phyloP scores from a whole-genome alignment of 2,329 filamentous ascomycete genomes.

The Monilinia laxa region DNA sequence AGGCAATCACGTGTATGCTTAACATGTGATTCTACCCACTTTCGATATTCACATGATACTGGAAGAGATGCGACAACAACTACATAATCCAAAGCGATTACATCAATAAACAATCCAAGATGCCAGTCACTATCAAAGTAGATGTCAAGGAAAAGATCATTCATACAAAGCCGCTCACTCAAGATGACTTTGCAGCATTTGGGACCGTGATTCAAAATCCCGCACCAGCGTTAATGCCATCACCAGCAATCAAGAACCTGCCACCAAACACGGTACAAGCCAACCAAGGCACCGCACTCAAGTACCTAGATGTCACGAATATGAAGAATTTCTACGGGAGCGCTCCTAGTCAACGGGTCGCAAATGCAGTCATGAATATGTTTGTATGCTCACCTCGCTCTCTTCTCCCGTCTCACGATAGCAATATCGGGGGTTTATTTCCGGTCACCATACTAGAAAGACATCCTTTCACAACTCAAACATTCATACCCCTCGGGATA shows the following conservation, averaged over 20 bases:
- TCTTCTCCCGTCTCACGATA: constrained; percentile 44
- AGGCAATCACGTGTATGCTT: not conserved
- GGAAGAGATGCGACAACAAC: not conserved
- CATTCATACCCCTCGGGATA: constrained; percentile 75
- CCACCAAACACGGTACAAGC: constrained; percentile 54
- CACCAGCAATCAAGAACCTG: constrained; percentile 40
- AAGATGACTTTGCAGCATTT: constrained; percentile 70
- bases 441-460: constrained; percentile 76
- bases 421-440: constrained; percentile 49
- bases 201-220: constrained; percentile 82
- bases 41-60: constrained; percentile 4
- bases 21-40: not conserved
- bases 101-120: constrained; percentile 19
- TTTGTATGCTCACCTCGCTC: constrained; percentile 77
- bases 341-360: constrained; percentile 57
- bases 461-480: constrained; percentile 92
- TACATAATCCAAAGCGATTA: not conserved
- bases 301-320: constrained; percentile 77
- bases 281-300: constrained; percentile 88
- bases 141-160: constrained; percentile 42
- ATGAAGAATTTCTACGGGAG: constrained; percentile 69
- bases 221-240: constrained; percentile 54
- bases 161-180: constrained; percentile 64
- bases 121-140: constrained; percentile 30
- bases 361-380: constrained; percentile 74